These are phyloP conservation scores for Sporisorium iseilematis-ciliati DNA, from an alignment of 1,284 basidiomycete genomes.

Conservation along the genomic window DNA sequence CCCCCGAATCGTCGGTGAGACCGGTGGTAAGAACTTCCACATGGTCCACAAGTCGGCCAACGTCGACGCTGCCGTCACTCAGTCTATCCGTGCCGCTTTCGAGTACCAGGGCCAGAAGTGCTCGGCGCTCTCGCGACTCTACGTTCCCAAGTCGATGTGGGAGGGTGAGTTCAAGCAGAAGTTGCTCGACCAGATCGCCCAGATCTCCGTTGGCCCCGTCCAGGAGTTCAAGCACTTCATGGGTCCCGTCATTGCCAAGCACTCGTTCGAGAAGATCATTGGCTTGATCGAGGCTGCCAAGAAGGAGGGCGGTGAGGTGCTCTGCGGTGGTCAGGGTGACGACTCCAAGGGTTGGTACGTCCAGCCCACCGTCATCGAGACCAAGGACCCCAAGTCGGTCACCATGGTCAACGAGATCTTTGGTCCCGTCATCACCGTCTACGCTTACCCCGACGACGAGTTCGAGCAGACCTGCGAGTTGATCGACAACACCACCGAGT, in stretches of 20 bases:
- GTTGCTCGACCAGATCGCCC: constrained; percentile 80
- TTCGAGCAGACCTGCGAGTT: constrained; percentile 87
- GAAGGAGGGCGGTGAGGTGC: constrained; percentile 85
- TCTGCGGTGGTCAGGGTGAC: constrained; percentile 85
- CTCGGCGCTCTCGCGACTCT: constrained; percentile 90
- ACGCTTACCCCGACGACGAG: constrained; percentile 72
- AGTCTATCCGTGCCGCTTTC: constrained; percentile 89
- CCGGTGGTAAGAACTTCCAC: constrained; percentile 98
- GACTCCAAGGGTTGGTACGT: constrained; percentile 93
- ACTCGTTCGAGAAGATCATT: constrained; percentile 89
- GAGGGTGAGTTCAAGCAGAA: constrained; percentile 85
- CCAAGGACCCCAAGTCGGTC: constrained; percentile 88
- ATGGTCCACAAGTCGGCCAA: constrained; percentile 89
- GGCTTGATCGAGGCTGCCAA: constrained; percentile 89
- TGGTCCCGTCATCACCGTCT: constrained; percentile 91
- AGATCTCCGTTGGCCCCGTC: constrained; percentile 86
- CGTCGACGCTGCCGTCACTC: constrained; percentile 85
- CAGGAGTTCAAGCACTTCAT: constrained; percentile 87
- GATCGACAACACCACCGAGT: constrained; percentile 87
- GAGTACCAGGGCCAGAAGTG: constrained; percentile 99
- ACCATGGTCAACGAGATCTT: constrained; percentile 98
- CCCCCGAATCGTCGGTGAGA: constrained; percentile 93
- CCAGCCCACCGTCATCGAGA: constrained; percentile 93
- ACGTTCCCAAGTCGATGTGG: constrained; percentile 90
- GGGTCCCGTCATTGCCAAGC: constrained; percentile 91